phyloP scores from a whole-genome alignment of 495 filamentous ascomycete species.

The Penicillium lividum region DNA sequence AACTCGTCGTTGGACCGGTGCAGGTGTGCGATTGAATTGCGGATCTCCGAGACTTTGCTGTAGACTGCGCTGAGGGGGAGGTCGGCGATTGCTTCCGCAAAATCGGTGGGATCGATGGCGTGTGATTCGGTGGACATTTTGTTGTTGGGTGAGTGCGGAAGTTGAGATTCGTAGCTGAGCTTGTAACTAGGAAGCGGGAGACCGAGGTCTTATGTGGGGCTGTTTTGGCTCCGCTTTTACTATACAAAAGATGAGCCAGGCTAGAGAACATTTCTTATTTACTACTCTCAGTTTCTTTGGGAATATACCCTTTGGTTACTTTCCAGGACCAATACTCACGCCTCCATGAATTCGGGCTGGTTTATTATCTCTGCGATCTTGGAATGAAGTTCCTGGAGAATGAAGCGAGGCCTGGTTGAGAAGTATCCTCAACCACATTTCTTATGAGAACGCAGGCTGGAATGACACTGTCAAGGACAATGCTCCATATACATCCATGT shows the following conservation, averaged over 20 bases:
- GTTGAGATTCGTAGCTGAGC: not conserved
- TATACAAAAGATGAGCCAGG: too few relatives aligned
- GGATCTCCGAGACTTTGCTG: conserved; percentile 78
- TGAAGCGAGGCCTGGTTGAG: too few relatives aligned
- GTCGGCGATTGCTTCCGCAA: conserved; percentile 69
- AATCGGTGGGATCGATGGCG: conserved; percentile 39
- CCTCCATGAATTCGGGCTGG: too few relatives aligned
- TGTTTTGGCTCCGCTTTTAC: not conserved
- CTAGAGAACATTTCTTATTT: too few relatives aligned
- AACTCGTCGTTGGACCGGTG: conserved; percentile 76
- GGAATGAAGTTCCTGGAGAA: too few relatives aligned
- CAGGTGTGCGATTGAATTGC: conserved; percentile 81
- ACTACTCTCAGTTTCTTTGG: too few relatives aligned
- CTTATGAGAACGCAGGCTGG: too few relatives aligned
- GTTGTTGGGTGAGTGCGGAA: not conserved
- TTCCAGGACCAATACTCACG: too few relatives aligned
- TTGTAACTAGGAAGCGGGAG: not conserved
- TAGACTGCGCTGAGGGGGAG: conserved; percentile 72
- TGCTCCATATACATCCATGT: not conserved
- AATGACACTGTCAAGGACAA: not conserved
- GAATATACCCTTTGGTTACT: too few relatives aligned
- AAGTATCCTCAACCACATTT: too few relatives aligned
- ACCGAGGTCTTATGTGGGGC: not conserved
- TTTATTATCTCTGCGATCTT: too few relatives aligned
- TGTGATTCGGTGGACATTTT: conserved; percentile 41